A percentile compares a stretch with the other conserved stretches of the same genome.
These are phyloP conservation scores for Monosporascus sp. DNA, from an alignment of 2,329 filamentous ascomycete species.

Conservation along the genomic window DNA sequence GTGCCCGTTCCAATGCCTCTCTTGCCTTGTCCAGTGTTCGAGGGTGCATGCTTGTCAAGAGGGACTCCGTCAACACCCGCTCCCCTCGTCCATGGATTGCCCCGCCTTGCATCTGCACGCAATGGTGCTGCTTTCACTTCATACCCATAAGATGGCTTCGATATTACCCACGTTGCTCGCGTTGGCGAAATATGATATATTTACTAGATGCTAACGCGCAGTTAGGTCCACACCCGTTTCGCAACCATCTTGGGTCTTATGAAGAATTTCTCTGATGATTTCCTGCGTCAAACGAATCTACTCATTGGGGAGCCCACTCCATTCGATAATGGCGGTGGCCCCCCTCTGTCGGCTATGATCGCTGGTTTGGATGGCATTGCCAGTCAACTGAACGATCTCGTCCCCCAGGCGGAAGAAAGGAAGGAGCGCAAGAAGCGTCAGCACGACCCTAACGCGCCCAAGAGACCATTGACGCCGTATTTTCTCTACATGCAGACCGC, in stretches of 20 bases:
- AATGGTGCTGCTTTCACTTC: no score
- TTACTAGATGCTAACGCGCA: conserved; percentile 29
- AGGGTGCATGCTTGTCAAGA: no score
- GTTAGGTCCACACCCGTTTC: conserved; percentile 69
- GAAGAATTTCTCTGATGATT: conserved; percentile 73
- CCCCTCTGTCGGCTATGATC: conserved; percentile 30
- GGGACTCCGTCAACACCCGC: no score
- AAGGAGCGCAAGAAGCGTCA: conserved; percentile 86
- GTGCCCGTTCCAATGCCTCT: no score
- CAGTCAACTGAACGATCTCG: conserved; percentile 39
- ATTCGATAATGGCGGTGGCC: conserved; percentile 40
- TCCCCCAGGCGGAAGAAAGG: conserved; percentile 57
- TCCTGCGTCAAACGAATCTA: conserved; percentile 82
- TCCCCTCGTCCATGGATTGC: no score
- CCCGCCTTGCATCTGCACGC: no score
- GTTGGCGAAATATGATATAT: background rate
- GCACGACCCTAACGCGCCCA: conserved; percentile 89
- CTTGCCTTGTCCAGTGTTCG: no score
- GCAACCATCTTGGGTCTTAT: conserved; percentile 75
- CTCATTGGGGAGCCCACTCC: conserved; percentile 62
- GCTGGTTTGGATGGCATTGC: conserved; percentile 48
- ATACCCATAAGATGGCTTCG: no score
- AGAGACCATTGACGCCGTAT: conserved; percentile 89
- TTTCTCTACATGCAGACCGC: conserved; percentile 92
- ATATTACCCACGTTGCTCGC: no score